Base-by-base conservation (phyloP, 768 basidiomycete species). In the Kwoniella shandongensis region DNA sequence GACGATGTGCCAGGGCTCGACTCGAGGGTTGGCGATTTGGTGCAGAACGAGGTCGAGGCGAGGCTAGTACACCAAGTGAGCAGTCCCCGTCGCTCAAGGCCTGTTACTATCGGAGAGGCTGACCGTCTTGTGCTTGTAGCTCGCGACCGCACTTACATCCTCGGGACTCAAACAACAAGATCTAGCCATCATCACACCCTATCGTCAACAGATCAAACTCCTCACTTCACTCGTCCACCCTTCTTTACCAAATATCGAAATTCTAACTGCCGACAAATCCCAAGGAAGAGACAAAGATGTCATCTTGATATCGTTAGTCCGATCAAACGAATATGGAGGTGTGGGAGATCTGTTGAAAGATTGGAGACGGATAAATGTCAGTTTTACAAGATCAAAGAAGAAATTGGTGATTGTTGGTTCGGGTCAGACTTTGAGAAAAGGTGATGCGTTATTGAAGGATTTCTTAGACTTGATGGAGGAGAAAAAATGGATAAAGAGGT, bases 261-360 rank as follows among this genome's bases (percentile, higher is more conserved):
- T 92, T 44, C 78, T 94, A 57, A 98, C 93, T 0, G 92, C 91
- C 4, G 94, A 98, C 78, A 86, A 85, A 54, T 90, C 88, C 75
- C 93, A 96, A 77, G 93, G 94, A 0, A 79, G 94, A 45, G 94
- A 99, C 77, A 98, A 99, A 74, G 91, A 94, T 44, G 91, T 89
- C 72, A 85, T 98, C 57, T 81, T 99, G 62, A 87, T 98, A 51
- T 92, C 91, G 18, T 84, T 98, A 81, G 92, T 94, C 4, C 81
- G 91, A 57, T 90, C 89, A 0, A 98, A 99, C 65, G 84, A 86
- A 39, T 77, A 79, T 0, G 86, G 86, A 2, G 56, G 81, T 81
- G 91, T 91, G 70, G 96, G 96, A 8, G 92, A 97, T 51, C 81
- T 99, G 1, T 80, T 98, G 23, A 90, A 88, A 66, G 96, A 99